Conservation (phyloP, 495 filamentous ascomycete genomes). For the Xylaria nigripes region DNA sequence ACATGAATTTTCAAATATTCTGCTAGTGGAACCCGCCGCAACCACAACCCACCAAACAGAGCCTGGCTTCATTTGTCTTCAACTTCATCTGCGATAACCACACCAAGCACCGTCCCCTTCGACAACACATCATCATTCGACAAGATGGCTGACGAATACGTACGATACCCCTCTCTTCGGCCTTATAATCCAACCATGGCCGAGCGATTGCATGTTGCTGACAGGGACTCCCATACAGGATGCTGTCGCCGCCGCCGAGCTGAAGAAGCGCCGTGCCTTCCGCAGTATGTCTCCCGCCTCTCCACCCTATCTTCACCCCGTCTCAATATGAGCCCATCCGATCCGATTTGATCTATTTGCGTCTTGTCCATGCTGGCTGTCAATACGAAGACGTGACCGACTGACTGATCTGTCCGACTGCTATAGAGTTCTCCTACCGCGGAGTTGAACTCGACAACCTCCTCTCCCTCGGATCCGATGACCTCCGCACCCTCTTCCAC, state of each 20-base stretch:
- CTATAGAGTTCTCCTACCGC: conserved; percentile 84
- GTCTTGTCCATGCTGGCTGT: neutral
- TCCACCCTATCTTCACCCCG: neutral
- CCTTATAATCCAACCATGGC: neutral
- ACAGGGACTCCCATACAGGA: conserved; percentile 50
- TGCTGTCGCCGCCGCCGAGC: conserved; percentile 89
- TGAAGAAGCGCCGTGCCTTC: conserved; percentile 99
- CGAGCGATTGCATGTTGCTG: conserved; percentile 23
- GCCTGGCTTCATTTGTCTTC: conserved; percentile 1
- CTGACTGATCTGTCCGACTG: neutral
- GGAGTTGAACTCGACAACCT: conserved; percentile 95
- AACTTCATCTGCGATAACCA: neutral
- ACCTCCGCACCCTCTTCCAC: conserved; percentile 98
- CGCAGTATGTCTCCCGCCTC: conserved; percentile 42
- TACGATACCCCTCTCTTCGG: conserved; percentile 41
- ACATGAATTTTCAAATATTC: conserved; percentile 21
- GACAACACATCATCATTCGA: conserved; percentile 34
- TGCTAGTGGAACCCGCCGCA: conserved; percentile 5
- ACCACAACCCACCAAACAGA: conserved; percentile 10
- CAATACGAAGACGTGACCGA: neutral
- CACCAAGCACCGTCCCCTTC: conserved; percentile 39
- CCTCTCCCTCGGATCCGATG: conserved; percentile 95
- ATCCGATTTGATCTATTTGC: neutral
- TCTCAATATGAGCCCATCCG: neutral
- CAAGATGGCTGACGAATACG: conserved; percentile 96